Evolutionary conservation across 257 asterid genomes (phyloP), one percentile per base, ranked within the genome.

Genomic region (Petunia secreta): DNA sequence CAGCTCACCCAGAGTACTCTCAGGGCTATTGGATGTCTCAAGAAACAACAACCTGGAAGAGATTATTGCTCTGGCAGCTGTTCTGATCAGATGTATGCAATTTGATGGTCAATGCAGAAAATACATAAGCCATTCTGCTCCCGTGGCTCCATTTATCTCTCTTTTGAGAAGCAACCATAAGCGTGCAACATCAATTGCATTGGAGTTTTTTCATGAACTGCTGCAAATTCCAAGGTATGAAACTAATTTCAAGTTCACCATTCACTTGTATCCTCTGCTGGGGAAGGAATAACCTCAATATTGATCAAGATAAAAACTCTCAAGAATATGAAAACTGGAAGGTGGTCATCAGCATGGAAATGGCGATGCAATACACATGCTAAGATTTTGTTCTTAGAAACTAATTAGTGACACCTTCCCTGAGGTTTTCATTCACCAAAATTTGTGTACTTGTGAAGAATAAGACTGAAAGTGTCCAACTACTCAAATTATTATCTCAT

Each of bases 171-270:
- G 99, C 85, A 91, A 89, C 84, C 89, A 92, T 75, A 87, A 83
- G 75, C 88, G 92, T 4, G 89, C 92, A 15, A n/a, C 93, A n/a
- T 85, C 84, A 14, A 62, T 85, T 46, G 97, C 90, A 11, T 79
- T 95, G 73, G 95, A 93, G 50, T 92, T 89, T 80, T 92, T 95
- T 83, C 91, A 88, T 64, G 99, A 95, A 84, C 84, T 95, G 79
- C 92, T 86, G 10, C 87, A 81, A 63, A 89, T 93, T 83, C 99
- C 98, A 52, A 75, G 99, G 97, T 91, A 87, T 34, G 80, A 36
- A 36, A 13, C 5, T 50, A 50, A 48, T 46, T 11, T 11, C 3
- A 34, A 5, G 13, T 50, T 73, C 78, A 13, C 36, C 46, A 50
- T 73, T 34, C 4, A 48, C 63, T 50, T 50, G 25, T 73, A 50